Conservation (phyloP, 257 asterid species). For the Solanum commersonii region DNA sequence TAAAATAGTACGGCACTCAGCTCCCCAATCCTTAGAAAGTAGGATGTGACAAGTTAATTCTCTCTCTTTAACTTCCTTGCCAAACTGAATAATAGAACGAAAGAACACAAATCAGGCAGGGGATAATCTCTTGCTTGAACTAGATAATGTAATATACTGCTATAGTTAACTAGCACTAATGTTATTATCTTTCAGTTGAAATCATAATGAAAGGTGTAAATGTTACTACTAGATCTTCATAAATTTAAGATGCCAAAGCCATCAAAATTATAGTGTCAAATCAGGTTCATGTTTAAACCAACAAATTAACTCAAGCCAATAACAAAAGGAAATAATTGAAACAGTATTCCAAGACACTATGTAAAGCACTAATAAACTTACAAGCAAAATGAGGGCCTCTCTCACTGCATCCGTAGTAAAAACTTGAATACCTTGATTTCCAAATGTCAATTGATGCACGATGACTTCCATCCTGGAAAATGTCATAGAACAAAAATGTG, state of each 20-base stretch:
- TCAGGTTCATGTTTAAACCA: background rate
- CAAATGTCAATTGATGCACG: constrained; percentile 77
- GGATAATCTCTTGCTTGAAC: background rate
- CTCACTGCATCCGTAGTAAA: constrained; percentile 81
- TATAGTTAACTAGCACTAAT: background rate
- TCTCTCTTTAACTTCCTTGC: background rate
- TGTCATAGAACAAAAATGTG: background rate
- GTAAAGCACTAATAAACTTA: constrained; percentile 27
- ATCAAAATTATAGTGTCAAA: background rate
- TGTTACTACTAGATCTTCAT: background rate
- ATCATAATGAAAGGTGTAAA: background rate
- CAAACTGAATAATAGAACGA: background rate
- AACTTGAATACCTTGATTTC: constrained; percentile 71
- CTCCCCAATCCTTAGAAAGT: background rate
- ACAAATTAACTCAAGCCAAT: constrained; percentile 1
- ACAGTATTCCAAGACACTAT: background rate
- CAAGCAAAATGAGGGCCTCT: constrained; percentile 62
- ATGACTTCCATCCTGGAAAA: constrained; percentile 48
- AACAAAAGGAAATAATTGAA: background rate
- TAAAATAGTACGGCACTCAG: background rate
- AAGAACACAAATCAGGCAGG: background rate
- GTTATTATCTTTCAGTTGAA: background rate
- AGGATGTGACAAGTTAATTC: background rate
- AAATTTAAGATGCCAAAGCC: background rate
- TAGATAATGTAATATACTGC: background rate